A percentile compares a stretch with the other conserved stretches of the same genome.
Evolutionary conservation across 257 asterid species (phyloP).

Genomic region (Agastache rugosa): DNA sequence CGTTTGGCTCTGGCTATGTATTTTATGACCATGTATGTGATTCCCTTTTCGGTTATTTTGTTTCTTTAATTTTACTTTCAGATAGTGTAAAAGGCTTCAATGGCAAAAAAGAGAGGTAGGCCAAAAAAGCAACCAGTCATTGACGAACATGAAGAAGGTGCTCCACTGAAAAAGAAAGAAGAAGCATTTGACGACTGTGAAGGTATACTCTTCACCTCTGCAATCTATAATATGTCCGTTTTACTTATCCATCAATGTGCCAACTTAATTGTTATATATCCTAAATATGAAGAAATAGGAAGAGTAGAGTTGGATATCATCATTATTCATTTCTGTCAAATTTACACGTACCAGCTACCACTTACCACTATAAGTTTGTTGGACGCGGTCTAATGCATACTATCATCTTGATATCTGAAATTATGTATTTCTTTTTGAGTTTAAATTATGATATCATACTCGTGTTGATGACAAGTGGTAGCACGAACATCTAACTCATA

Average conservation of each 20-base stretch:
- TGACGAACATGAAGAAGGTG: constrained; percentile 27
- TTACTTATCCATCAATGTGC: constrained; percentile 17
- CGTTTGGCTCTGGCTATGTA: too few relatives aligned
- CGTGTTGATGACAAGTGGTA: neutral
- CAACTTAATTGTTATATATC: neutral
- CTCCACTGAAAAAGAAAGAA: constrained; percentile 30
- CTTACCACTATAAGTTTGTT: neutral
- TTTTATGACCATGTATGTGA: too few relatives aligned
- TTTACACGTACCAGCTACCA: neutral
- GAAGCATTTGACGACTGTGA: constrained; percentile 42
- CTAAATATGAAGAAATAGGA: neutral
- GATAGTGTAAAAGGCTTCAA: constrained; percentile 36
- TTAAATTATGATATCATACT: constrained; percentile 7
- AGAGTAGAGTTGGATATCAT: neutral
- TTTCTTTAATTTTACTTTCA: constrained; percentile 6
- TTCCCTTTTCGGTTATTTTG: neutral
- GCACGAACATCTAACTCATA: constrained; percentile 1
- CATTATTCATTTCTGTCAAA: neutral
- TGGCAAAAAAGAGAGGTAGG: constrained; percentile 47
- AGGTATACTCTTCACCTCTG: constrained; percentile 38
- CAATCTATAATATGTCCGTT: too few relatives aligned
- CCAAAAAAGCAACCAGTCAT: constrained; percentile 30
- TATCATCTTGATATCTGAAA: neutral
- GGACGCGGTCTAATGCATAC: neutral
- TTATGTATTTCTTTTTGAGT: neutral